Evolutionary conservation across 257 asterid genomes (phyloP), one percentile per base, ranked within the genome.

Genomic region (Nicotiana otophora): DNA sequence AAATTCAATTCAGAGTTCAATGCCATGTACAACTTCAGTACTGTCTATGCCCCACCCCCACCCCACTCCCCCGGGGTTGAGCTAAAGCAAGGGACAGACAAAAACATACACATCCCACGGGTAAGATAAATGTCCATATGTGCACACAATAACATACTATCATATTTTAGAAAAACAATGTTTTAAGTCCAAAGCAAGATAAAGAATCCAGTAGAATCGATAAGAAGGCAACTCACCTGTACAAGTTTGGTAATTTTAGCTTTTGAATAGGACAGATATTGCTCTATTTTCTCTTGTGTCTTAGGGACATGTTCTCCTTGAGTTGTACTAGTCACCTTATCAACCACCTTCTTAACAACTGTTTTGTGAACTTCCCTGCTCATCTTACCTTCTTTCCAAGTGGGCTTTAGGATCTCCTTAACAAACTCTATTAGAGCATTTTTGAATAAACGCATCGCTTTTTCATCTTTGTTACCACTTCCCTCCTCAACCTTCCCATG

Each of bases 301-400:
- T 87, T 93, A 9, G 99, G 99, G 78, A 94, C 74, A 77, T 93
- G 95, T 42, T 90, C 97, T 17, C 81, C 88, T 86, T 85, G 97
- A 77, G 93, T 87, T 26, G 98, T 84, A 78, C 93, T 68, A 4
- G 91, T 91, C 83, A 96, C 95, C 88, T 96, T 96, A 87, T 96
- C 98, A 72, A 96, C 99, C 89, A 92, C 98, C 89, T 92, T 96
- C 88, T 91, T 96, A 90, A 96, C 99, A 54, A 96, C 85, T 81
- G 91, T 92, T 85, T 96, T 96, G 90, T 96, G 98, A 57, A 84
- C 97, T 5, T 96, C 99, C 84, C 98, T 86, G 88, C 98, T 94
- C 99, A 96, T 91, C 63, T 83, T 81, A 19, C 98, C 99, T 93
- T 93, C 96, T 84, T 94, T 96, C 99, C 99, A 94, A 4, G 87